Conservation (phyloP, 345 rosid genomes). For the Lenwebbia sp. region DNA sequence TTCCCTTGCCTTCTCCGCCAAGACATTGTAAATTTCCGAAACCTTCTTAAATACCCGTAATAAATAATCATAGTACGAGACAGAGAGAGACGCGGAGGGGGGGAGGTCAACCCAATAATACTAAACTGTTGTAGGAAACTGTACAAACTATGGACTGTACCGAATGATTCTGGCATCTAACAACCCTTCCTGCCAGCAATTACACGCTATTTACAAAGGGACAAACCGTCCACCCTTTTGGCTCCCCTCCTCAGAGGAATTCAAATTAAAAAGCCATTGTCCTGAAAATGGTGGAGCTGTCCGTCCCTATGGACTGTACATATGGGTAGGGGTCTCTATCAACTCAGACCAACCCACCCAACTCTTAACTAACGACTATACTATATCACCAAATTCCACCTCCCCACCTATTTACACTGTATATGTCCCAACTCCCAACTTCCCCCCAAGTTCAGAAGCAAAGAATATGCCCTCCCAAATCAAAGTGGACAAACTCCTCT, state of each 20-base stretch:
- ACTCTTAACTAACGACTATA: background rate
- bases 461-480: background rate
- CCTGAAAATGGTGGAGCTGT: background rate
- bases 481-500: too few species aligned
- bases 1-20: background rate
- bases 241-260: background rate
- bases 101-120: background rate
- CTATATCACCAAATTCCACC: background rate
- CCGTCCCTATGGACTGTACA: background rate
- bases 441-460: background rate
- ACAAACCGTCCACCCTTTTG: background rate
- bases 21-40: background rate
- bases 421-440: background rate
- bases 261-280: background rate
- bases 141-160: background rate
- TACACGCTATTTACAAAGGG: background rate
- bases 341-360: background rate
- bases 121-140: background rate
- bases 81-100: background rate
- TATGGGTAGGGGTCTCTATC: background rate
- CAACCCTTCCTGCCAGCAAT: background rate
- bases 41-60: background rate
- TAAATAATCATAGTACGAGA: background rate
- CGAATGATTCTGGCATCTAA: background rate
- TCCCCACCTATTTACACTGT: background rate